Percentiles rank a stretch among this genome's conserved stretches.
These are phyloP conservation scores for Penicillium sp. DNA, from an alignment of 2,329 filamentous ascomycete species.

Conservation along the genomic window DNA sequence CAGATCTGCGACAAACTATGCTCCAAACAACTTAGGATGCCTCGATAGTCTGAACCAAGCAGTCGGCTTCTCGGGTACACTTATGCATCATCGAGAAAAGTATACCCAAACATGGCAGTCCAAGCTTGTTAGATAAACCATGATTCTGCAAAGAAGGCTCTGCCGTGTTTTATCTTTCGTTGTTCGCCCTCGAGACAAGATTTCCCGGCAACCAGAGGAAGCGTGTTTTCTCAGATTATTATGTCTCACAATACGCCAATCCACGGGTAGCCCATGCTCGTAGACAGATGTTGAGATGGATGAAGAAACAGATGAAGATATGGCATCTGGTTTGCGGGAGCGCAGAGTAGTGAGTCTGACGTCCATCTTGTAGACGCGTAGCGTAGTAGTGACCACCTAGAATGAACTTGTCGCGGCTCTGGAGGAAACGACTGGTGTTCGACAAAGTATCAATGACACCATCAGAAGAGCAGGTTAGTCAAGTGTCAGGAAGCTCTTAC, in stretches of 20 bases:
- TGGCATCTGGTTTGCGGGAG: not conserved
- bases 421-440: slow-evolving; percentile 50
- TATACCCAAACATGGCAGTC: too few species aligned
- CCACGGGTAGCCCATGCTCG: not conserved
- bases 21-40: not conserved
- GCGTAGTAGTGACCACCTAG: slow-evolving; percentile 49
- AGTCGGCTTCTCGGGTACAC: too few species aligned
- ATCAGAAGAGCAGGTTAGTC: slow-evolving; percentile 24
- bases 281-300: not conserved
- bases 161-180: slow-evolving; percentile 26
- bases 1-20: not conserved
- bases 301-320: too few species aligned
- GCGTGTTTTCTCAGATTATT: too few species aligned
- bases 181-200: slow-evolving; percentile 24
- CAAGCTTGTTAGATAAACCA: too few species aligned
- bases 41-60: not conserved
- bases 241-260: too few species aligned
- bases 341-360: not conserved
- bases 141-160: too few species aligned
- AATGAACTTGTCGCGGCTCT: slow-evolving; percentile 52
- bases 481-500: slow-evolving; percentile 14
- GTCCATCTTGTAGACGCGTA: slow-evolving; percentile 43
- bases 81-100: too few species aligned
- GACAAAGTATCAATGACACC: slow-evolving; percentile 47
- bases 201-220: not conserved